Base-by-base conservation (phyloP, 768 basidiomycete species). In the Coprinopsis sp. region DNA sequence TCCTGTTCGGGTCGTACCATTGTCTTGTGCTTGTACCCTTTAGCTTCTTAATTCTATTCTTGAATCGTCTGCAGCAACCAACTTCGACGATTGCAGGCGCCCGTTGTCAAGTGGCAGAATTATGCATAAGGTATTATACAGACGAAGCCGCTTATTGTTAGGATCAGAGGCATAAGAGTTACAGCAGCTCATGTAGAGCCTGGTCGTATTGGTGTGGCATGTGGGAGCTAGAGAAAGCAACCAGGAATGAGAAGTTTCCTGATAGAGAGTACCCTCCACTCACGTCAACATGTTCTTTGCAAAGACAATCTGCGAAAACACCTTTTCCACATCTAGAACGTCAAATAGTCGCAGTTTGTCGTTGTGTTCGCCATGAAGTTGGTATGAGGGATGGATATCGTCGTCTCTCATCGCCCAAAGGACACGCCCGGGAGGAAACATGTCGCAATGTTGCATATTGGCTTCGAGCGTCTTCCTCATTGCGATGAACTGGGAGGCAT, bases 401-500 rank as follows among this genome's bases (percentile, higher is more conserved):
- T 75, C 73, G 47, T 90, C 82, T 46, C 85, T 76, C 61, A 89
- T 70, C 4, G 82, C 88, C 88, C 87, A 90, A 25, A 87, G 71
- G 13, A 91, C 81, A 6, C 81, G 74, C 2, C 87, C 89, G 0
- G 89, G 84, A 11, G 88, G 88, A 51, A 78, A 89, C 60, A 88
- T 74, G 53, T 82, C 74, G 2, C 78, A 66, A 69, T 74, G 77
- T 39, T 79, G 76, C 88, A 91, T 91, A 49, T 87, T 89, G 36
- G 87, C 88, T 60, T 91, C 87, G 0, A 91, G 73, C 2, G 88
- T 90, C 70, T 87, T 91, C 36, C 89, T 79, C 48, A 86, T 76
- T 0, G 87, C 77, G 30, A 91, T 68, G 57, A 91, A 88, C 89
- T 91, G 49, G 14, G 23, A 37, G 29, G 11, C 40, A 37, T 36